phyloP scores from a whole-genome alignment of 176 grass and related monocot genomes.

The Musa beccarii region DNA sequence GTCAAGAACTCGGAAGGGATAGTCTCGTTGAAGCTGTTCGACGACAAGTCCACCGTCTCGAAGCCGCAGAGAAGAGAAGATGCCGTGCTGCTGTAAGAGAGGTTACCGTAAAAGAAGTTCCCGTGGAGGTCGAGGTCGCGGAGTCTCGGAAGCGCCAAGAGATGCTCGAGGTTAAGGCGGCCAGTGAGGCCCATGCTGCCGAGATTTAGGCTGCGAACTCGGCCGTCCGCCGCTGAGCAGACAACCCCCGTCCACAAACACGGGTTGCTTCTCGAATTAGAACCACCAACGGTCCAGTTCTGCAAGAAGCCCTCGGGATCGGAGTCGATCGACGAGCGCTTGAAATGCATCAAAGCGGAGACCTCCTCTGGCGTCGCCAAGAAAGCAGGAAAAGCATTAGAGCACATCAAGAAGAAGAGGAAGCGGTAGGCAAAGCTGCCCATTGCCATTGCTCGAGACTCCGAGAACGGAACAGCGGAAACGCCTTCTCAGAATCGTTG shows the following conservation, averaged over 20 bases:
- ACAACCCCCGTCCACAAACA: constrained; percentile 61
- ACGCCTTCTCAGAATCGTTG: background rate
- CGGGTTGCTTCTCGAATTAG: constrained; percentile 28
- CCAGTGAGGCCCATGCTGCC: constrained; percentile 59
- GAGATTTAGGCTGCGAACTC: constrained; percentile 53
- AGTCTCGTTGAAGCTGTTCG: constrained; percentile 62
- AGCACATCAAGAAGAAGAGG: constrained; percentile 11
- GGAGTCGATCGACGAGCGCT: constrained; percentile 32
- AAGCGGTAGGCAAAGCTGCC: background rate
- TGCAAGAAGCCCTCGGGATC: constrained; percentile 41
- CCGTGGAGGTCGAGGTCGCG: constrained; percentile 41
- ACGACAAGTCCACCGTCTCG: constrained; percentile 51
- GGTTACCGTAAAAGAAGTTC: constrained; percentile 84
- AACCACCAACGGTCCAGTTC: constrained; percentile 25
- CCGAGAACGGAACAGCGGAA: background rate
- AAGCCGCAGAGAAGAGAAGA: constrained; percentile 36
- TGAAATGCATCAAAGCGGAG: constrained; percentile 60
- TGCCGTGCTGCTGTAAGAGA: constrained; percentile 37
- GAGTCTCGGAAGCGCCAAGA: constrained; percentile 47
- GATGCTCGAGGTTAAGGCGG: constrained; percentile 40
- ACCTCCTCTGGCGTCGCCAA: constrained; percentile 30
- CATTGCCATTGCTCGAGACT: background rate
- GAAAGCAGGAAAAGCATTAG: constrained; percentile 18
- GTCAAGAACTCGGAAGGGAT: constrained; percentile 51
- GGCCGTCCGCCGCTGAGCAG: constrained; percentile 33